These are phyloP conservation scores for Phialophora verrucosa DNA, from an alignment of 2,329 filamentous ascomycete species.

Conservation along the genomic window DNA sequence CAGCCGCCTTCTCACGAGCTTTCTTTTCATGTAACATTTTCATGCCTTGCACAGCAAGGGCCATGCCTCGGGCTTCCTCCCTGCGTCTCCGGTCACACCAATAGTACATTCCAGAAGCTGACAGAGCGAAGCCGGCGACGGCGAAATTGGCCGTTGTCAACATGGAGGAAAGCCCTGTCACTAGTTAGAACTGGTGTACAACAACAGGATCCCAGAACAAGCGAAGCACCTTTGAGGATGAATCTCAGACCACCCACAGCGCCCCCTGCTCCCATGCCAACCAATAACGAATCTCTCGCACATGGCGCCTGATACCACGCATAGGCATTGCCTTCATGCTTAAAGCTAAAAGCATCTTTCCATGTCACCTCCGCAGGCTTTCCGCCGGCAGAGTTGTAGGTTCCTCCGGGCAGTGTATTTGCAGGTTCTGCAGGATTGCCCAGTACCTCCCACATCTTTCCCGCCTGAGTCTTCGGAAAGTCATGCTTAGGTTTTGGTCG, in stretches of 20 bases:
- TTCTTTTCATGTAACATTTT: constrained; percentile 73
- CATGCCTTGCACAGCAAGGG: constrained; percentile 81
- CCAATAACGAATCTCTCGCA: constrained; percentile 78
- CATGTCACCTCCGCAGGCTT: constrained; percentile 50
- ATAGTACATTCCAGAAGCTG: constrained; percentile 77
- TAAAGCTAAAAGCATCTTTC: constrained; percentile 54
- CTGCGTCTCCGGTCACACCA: constrained; percentile 78
- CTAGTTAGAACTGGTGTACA: constrained; percentile 15
- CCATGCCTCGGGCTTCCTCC: constrained; percentile 81
- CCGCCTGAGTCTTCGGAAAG: constrained; percentile 52
- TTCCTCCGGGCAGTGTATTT: constrained; percentile 62
- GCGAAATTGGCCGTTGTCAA: constrained; percentile 73
- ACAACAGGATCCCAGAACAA: constrained; percentile 38
- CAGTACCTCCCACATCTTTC: constrained; percentile 56
- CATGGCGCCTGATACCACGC: constrained; percentile 81
- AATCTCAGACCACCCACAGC: constrained; percentile 75
- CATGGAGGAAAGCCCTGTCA: constrained; percentile 25
- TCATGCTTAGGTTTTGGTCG: constrained; percentile 48
- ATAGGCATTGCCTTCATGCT: constrained; percentile 70
- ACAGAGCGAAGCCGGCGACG: constrained; percentile 74
- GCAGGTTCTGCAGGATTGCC: constrained; percentile 57
- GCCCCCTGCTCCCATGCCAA: constrained; percentile 81
- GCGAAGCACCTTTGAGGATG: constrained; percentile 70
- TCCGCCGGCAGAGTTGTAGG: constrained; percentile 66
- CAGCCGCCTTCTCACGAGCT: constrained; percentile 54